phyloP scores from a whole-genome alignment of 2,329 filamentous ascomycete species.

The Fusarium brachygibbosum region DNA sequence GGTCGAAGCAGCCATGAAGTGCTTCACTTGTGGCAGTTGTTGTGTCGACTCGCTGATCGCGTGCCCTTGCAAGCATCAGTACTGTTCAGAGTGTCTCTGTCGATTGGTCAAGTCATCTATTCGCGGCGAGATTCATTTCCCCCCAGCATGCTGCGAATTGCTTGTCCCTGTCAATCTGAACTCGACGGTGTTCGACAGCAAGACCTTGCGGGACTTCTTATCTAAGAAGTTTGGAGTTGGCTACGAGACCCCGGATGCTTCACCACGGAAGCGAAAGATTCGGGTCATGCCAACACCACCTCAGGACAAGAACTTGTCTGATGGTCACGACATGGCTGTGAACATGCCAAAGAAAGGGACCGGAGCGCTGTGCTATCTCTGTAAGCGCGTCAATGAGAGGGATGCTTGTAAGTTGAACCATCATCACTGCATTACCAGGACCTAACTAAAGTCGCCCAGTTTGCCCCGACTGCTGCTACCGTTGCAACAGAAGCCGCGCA shows the following conservation, averaged over 20 bases:
- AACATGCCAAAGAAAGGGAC: no score
- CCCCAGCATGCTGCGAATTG: conserved; percentile 11
- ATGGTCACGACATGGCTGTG: not conserved
- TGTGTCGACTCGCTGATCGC: not conserved
- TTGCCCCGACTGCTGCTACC: conserved; percentile 24
- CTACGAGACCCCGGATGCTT: not conserved
- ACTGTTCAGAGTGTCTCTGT: conserved; percentile 16
- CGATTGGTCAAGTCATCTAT: conserved; percentile 9
- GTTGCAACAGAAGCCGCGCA: not conserved
- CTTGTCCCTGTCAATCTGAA: conserved; percentile 12
- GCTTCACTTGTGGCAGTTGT: not conserved
- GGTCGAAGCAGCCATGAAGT: not conserved
- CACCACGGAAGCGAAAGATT: not conserved
- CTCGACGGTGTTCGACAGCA: not conserved
- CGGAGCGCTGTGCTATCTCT: not conserved
- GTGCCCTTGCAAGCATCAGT: conserved; percentile 14
- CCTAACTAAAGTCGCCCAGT: not conserved
- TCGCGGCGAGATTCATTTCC: not conserved
- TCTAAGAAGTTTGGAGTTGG: not conserved
- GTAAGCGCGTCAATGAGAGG: not conserved
- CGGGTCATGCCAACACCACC: not conserved
- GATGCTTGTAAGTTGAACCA: conserved; percentile 2
- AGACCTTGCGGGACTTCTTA: conserved; percentile 1
- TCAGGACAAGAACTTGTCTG: not conserved
- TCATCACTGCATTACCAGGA: not conserved